phyloP scores from a whole-genome alignment of 208 protist genomes.

The Sergeia podlipaevii region DNA sequence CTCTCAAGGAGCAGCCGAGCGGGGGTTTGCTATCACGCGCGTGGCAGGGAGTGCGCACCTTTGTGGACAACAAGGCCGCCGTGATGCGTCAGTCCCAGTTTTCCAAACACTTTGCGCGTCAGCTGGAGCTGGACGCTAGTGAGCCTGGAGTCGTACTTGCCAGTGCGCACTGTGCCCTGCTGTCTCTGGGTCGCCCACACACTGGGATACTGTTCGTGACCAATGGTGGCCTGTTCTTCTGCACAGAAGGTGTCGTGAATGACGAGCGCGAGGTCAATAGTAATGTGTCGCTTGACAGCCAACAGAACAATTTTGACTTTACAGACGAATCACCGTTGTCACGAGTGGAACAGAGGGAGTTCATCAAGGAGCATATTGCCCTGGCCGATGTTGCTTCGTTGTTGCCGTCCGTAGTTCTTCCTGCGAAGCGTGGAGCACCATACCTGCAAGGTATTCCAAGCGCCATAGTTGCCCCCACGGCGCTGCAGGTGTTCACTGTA shows the following conservation, averaged over 20 bases:
- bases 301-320: background rate
- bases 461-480: constrained; percentile 33
- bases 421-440: background rate
- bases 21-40: constrained; percentile 18
- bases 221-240: constrained; percentile 48
- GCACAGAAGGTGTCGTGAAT: constrained; percentile 5
- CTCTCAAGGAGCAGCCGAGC: background rate
- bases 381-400: constrained; percentile 43
- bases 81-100: constrained; percentile 30
- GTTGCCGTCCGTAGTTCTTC: constrained; percentile 45
- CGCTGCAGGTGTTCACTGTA: constrained; percentile 58
- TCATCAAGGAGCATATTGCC: constrained; percentile 43
- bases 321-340: background rate
- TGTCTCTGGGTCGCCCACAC: constrained; percentile 31
- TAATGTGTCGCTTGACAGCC: too few relatives aligned
- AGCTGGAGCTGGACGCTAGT: constrained; percentile 35
- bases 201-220: constrained; percentile 42
- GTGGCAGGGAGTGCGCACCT: constrained; percentile 24
- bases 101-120: constrained; percentile 33
- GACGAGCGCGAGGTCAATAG: background rate
- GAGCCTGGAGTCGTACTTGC: constrained; percentile 32
- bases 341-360: constrained; percentile 12
- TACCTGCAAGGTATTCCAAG: constrained; percentile 43
- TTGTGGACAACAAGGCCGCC: constrained; percentile 6
- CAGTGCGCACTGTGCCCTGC: constrained; percentile 42